These are phyloP conservation scores for Aspergillus viridinutans DNA, from an alignment of 2,329 filamentous ascomycete species.

Conservation along the genomic window DNA sequence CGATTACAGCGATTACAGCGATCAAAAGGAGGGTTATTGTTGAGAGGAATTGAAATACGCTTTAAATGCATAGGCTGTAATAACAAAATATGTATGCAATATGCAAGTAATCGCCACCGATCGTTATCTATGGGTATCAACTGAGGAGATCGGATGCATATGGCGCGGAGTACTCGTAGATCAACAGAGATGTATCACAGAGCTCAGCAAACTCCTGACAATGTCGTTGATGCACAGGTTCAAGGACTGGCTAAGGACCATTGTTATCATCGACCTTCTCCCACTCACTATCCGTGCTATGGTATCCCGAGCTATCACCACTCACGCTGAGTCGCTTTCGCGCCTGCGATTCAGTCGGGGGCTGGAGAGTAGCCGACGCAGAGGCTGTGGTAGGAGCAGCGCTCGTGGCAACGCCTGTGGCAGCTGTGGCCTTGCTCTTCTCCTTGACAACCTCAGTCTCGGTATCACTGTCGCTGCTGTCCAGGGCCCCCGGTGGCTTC, in stretches of 20 bases:
- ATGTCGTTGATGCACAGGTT: background rate
- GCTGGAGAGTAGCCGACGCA: conserved; percentile 44
- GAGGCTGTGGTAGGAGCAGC: conserved; percentile 15
- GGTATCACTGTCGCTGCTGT: conserved; percentile 42
- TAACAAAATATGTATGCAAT: background rate
- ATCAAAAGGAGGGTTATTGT: background rate
- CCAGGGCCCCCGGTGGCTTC: conserved; percentile 30
- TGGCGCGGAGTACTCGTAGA: background rate
- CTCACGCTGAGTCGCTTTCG: conserved; percentile 44
- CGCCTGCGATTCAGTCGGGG: conserved; percentile 36
- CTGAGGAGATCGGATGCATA: conserved; percentile 1
- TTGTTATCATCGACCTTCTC: conserved; percentile 69
- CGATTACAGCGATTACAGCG: no score
- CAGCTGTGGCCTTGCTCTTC: conserved; percentile 12
- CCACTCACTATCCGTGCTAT: conserved; percentile 94
- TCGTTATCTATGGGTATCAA: conserved; percentile 12
- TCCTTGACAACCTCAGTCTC: conserved; percentile 35
- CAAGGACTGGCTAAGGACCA: conserved; percentile 2
- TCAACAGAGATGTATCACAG: background rate
- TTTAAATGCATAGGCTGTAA: background rate
- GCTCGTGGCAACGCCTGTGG: conserved; percentile 6
- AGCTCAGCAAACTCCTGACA: background rate
- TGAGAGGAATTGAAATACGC: background rate
- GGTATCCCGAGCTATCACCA: conserved; percentile 51
- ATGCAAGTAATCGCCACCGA: background rate